Conservation (phyloP, 2,329 filamentous ascomycete genomes). For the Aspergillus hortae region DNA sequence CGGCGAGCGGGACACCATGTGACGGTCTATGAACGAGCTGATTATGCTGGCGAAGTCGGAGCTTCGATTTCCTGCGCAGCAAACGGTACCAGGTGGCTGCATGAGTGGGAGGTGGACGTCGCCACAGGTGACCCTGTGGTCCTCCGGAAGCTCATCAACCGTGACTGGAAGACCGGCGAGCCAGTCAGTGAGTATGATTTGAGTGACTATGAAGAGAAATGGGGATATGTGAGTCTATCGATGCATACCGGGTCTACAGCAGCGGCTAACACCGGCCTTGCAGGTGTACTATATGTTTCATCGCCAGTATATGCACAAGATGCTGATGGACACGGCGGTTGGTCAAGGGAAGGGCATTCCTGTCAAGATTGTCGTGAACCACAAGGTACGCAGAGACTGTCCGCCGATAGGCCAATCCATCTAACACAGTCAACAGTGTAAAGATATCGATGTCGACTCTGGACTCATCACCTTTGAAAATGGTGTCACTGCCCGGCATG, state of each 20-base stretch:
- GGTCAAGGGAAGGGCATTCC: slow-evolving; percentile 52
- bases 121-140: slow-evolving; percentile 63
- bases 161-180: slow-evolving; percentile 67
- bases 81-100: slow-evolving; percentile 66
- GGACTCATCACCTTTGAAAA: slow-evolving; percentile 54
- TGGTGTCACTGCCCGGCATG: slow-evolving; percentile 49
- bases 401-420: not conserved
- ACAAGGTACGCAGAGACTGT: slow-evolving; percentile 37
- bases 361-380: slow-evolving; percentile 54
- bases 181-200: slow-evolving; percentile 62
- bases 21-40: slow-evolving; percentile 63
- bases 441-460: slow-evolving; percentile 51
- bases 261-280: not conserved
- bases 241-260: not conserved
- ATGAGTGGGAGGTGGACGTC: slow-evolving; percentile 65
- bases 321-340: slow-evolving; percentile 56
- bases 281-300: slow-evolving; percentile 65
- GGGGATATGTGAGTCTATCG: slow-evolving; percentile 50
- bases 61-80: slow-evolving; percentile 66
- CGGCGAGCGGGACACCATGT: slow-evolving; percentile 53
- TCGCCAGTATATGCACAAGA: slow-evolving; percentile 64
- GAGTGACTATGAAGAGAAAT: slow-evolving; percentile 61
- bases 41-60: slow-evolving; percentile 66
- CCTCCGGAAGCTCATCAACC: slow-evolving; percentile 63
- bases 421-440: slow-evolving; percentile 29